Conservation (phyloP, 495 filamentous ascomycete genomes). For the Penicillium bialowiezense region DNA sequence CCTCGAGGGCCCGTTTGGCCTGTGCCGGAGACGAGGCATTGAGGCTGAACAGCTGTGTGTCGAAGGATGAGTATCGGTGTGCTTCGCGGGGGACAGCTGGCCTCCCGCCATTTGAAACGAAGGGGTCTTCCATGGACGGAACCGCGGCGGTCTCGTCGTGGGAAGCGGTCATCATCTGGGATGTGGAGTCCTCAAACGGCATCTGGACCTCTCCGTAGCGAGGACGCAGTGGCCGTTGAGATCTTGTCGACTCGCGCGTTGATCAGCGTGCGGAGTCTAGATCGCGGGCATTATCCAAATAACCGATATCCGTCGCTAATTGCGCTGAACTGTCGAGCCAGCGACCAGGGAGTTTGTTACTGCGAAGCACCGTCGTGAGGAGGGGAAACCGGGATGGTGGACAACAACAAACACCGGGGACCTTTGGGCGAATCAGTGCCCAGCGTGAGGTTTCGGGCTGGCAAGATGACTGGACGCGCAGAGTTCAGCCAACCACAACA, state of each 20-base stretch:
- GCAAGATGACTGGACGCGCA: constrained; percentile 19
- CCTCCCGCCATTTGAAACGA: constrained; percentile 40
- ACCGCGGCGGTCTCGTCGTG: constrained; percentile 18
- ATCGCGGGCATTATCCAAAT: constrained; percentile 35
- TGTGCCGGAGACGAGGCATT: constrained; percentile 77
- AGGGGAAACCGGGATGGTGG: constrained; percentile 2
- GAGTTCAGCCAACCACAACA: constrained; percentile 24
- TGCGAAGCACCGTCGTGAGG: constrained; percentile 4
- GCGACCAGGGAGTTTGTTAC: constrained; percentile 28
- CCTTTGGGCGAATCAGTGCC: constrained; percentile 17
- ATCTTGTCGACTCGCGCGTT: constrained; percentile 20
- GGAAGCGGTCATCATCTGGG: constrained; percentile 18
- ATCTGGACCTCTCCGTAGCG: constrained; percentile 21
- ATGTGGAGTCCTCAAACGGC: constrained; percentile 16
- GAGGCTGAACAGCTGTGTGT: constrained; percentile 73
- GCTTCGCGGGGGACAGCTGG: constrained; percentile 45
- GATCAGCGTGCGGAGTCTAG: constrained; percentile 24
- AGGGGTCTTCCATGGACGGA: constrained; percentile 53
- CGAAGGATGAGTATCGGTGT: constrained; percentile 75
- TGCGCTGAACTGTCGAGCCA: constrained; percentile 24
- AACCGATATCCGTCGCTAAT: constrained; percentile 2
- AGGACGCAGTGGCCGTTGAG: constrained; percentile 28
- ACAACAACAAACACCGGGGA: constrained; percentile 21
- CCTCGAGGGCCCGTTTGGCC: constrained; percentile 82
- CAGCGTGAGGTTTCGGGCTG: constrained; percentile 6